Percentiles rank a stretch among this genome's conserved stretches.
These are phyloP conservation scores for Aureobasidium musti DNA, from an alignment of 2,329 filamentous ascomycete species.

Conservation along the genomic window DNA sequence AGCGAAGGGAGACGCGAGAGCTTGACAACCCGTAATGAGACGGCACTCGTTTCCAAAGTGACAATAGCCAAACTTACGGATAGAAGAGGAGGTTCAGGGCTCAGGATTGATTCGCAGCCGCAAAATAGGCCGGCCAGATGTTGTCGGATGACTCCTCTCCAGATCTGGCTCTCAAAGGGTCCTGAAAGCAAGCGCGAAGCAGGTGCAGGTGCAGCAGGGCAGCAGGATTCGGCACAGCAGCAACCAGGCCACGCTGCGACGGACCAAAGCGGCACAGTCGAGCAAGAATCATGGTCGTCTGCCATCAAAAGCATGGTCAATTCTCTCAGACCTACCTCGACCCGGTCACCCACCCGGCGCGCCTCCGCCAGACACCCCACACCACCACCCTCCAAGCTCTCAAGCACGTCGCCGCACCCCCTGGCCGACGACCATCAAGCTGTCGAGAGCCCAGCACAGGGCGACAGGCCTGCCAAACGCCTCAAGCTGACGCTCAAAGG, in stretches of 20 bases:
- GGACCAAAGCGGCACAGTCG: conserved; percentile 11
- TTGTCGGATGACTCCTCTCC: conserved; percentile 25
- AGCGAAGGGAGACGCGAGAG: conserved; percentile 10
- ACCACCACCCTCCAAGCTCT: conserved; percentile 20
- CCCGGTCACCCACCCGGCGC: conserved; percentile 22
- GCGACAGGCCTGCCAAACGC: conserved; percentile 15
- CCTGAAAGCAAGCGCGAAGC: conserved; percentile 27
- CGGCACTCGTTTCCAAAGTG: neutral
- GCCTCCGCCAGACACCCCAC: conserved; percentile 26
- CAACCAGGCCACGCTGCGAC: neutral
- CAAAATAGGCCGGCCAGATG: conserved; percentile 19
- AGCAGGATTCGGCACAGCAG: conserved; percentile 19
- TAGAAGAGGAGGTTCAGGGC: conserved; percentile 13
- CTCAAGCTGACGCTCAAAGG: conserved; percentile 27
- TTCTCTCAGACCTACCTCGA: conserved; percentile 25
- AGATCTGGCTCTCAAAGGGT: conserved; percentile 23
- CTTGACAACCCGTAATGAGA: neutral
- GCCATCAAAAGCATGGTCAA: conserved; percentile 29
- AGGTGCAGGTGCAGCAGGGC: neutral
- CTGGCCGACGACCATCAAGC: neutral
- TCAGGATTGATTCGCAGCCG: neutral
- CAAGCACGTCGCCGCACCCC: conserved; percentile 8
- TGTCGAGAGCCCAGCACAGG: neutral
- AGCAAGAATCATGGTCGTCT: conserved; percentile 29
- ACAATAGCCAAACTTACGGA: neutral